Percentiles rank a stretch among this genome's conserved stretches.
Conservation (phyloP, 305 asterid genomes). For the Ilex paraguariensis region DNA sequence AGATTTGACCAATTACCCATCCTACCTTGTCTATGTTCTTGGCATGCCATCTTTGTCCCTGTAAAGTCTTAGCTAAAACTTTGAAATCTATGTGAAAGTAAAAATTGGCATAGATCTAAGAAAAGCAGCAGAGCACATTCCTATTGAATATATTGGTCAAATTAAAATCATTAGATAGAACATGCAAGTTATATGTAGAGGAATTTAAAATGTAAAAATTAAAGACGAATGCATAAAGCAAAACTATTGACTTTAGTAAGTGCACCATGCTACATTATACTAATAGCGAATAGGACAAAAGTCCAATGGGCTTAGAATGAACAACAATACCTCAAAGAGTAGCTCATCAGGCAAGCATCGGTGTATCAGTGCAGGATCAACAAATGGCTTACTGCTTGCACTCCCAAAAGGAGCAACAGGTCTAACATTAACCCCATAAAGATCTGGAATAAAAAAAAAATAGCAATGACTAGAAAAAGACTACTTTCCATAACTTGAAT, state of each 20-base stretch:
- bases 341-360: slow-evolving; percentile 81
- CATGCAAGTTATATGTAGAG: no score
- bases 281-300: neutral
- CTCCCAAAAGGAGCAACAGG: slow-evolving; percentile 82
- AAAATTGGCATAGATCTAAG: no score
- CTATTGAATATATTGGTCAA: no score
- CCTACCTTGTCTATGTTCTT: no score
- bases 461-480: slow-evolving; percentile 1
- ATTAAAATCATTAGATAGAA: no score
- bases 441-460: slow-evolving; percentile 44
- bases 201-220: neutral
- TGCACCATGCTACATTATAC: neutral
- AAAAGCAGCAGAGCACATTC: no score
- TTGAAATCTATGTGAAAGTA: no score
- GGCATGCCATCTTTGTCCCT: no score
- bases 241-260: neutral
- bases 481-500: neutral
- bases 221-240: neutral
- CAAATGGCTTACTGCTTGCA: slow-evolving; percentile 46
- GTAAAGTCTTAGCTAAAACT: no score
- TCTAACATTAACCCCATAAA: slow-evolving; percentile 84
- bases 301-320: no score
- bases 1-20: no score
- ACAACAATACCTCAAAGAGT: slow-evolving; percentile 62
- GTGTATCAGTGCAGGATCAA: slow-evolving; percentile 70